phyloP scores from a whole-genome alignment of 2,329 filamentous ascomycete species.

The Neonectria coccinea region DNA sequence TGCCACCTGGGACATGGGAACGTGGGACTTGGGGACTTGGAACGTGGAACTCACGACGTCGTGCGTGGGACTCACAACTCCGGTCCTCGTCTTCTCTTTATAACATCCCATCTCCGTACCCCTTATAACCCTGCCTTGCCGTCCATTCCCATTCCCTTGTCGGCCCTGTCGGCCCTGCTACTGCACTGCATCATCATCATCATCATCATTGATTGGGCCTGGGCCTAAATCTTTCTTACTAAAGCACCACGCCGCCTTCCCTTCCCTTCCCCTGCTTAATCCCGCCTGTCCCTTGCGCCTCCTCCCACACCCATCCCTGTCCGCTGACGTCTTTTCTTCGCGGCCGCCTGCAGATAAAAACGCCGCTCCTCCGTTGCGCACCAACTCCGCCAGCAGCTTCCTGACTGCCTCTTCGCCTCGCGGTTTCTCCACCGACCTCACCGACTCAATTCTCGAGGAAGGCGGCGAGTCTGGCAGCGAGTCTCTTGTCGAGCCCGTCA shows the following conservation, averaged over 20 bases:
- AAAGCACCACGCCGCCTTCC: slow-evolving; percentile 17
- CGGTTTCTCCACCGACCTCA: slow-evolving; percentile 62
- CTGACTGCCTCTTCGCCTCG: slow-evolving; percentile 56
- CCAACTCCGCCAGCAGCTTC: slow-evolving; percentile 42
- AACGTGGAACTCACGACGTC: slow-evolving; percentile 10
- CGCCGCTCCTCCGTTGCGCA: slow-evolving; percentile 37
- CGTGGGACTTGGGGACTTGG: slow-evolving; percentile 9
- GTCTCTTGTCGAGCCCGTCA: slow-evolving; percentile 69
- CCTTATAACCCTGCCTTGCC: slow-evolving; percentile 9
- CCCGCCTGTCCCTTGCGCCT: slow-evolving; percentile 16
- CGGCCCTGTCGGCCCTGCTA: slow-evolving; percentile 9
- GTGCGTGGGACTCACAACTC: slow-evolving; percentile 9
- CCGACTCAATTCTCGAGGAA: slow-evolving; percentile 65
- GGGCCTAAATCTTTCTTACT: slow-evolving; percentile 16
- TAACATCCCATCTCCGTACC: slow-evolving; percentile 3
- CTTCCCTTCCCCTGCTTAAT: slow-evolving; percentile 4
- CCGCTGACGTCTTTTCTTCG: slow-evolving; percentile 44
- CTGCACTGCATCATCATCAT: background rate
- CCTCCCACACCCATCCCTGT: slow-evolving; percentile 40
- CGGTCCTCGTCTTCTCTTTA: slow-evolving; percentile 8
- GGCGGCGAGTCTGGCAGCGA: slow-evolving; percentile 72
- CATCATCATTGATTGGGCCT: background rate
- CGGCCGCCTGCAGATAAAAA: slow-evolving; percentile 42
- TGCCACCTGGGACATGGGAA: slow-evolving; percentile 12
- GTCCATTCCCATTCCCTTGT: background rate